phyloP scores from a whole-genome alignment of 1,284 basidiomycete genomes.

The Phellopilus nigrolimitatus region DNA sequence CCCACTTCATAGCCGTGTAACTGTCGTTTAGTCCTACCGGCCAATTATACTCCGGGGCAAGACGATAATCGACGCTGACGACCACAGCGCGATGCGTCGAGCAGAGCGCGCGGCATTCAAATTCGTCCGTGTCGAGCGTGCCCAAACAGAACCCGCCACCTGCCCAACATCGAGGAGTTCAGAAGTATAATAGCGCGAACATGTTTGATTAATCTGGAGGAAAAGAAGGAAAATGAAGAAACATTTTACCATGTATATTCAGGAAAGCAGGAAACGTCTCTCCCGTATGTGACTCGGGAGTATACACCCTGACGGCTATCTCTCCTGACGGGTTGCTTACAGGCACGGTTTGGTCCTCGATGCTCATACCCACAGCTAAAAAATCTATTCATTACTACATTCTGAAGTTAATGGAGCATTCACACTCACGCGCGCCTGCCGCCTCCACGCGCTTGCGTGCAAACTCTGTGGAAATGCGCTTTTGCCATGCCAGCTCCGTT shows the following conservation, averaged over 20 bases:
- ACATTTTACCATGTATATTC: too few relatives aligned
- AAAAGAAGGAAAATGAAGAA: background rate
- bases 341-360: slow-evolving; percentile 4
- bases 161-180: too few relatives aligned
- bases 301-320: slow-evolving; percentile 11
- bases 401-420: too few relatives aligned
- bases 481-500: background rate
- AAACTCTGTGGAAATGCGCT: background rate
- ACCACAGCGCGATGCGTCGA: slow-evolving; percentile 24
- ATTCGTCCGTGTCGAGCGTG: slow-evolving; percentile 22
- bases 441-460: slow-evolving; percentile 1
- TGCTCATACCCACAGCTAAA: slow-evolving; percentile 4
- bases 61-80: slow-evolving; percentile 23
- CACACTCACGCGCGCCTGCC: slow-evolving; percentile 7
- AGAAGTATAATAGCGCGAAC: too few relatives aligned
- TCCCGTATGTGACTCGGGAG: background rate
- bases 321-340: slow-evolving; percentile 5
- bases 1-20: slow-evolving; percentile 33
- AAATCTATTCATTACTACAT: background rate
- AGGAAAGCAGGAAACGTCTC: slow-evolving; percentile 10
- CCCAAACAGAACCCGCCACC: slow-evolving; percentile 18
- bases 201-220: too few relatives aligned
- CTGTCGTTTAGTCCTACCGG: slow-evolving; percentile 34
- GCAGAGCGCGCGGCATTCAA: slow-evolving; percentile 19
- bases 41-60: too few relatives aligned